phyloP scores from a whole-genome alignment of 2,329 filamentous ascomycete genomes.

The Gaeumannomyces sp. region DNA sequence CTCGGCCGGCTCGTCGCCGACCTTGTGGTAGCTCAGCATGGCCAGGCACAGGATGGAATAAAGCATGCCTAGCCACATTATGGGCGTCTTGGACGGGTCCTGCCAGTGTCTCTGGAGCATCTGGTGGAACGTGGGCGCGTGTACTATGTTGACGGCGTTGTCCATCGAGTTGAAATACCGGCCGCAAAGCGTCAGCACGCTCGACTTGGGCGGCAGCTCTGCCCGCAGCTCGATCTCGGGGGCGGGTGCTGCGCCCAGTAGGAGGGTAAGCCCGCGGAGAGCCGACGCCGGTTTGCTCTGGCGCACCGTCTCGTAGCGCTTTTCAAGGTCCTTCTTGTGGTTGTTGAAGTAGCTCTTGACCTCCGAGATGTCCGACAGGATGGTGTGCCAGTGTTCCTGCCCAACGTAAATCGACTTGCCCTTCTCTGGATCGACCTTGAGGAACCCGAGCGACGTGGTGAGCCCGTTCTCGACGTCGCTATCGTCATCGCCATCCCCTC shows the following conservation, averaged over 20 bases:
- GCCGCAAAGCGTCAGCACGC: constrained; percentile 76
- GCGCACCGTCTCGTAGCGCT: constrained; percentile 70
- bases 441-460: constrained; percentile 69
- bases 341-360: constrained; percentile 84
- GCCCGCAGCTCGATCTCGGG: constrained; percentile 72
- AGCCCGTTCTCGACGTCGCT: constrained; percentile 65
- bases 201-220: constrained; percentile 72
- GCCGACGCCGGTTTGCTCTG: constrained; percentile 56
- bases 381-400: constrained; percentile 76
- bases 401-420: constrained; percentile 77
- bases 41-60: constrained; percentile 73
- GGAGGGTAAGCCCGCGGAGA: constrained; percentile 64
- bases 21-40: constrained; percentile 72
- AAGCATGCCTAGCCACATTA: constrained; percentile 73
- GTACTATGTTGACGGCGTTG: constrained; percentile 66
- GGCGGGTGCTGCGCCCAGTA: constrained; percentile 68
- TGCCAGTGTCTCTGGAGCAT: constrained; percentile 62
- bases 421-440: constrained; percentile 74
- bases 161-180: constrained; percentile 85
- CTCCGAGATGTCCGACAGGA: constrained; percentile 78
- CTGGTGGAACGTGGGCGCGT: constrained; percentile 78
- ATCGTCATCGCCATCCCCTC: constrained; percentile 48
- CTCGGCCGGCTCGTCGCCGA: constrained; percentile 73
- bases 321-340: constrained; percentile 85
- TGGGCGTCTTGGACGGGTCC: constrained; percentile 62